Base-by-base conservation (phyloP, 1,139 yeast species). In the Waltiozyma sp. region DNA sequence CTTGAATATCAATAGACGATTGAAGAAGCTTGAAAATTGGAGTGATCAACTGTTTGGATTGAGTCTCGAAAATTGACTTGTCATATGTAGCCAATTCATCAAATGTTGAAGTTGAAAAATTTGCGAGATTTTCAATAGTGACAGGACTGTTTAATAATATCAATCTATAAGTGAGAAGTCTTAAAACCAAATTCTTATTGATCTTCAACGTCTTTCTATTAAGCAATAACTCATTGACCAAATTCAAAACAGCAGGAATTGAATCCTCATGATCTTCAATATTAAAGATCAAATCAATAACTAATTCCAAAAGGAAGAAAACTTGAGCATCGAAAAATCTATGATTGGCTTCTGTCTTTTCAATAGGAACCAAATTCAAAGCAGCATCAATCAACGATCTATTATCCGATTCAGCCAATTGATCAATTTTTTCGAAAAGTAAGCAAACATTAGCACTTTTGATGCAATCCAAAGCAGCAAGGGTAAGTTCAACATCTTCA, bases 401-500 rank as follows among this genome's bases (percentile, higher is more conserved):
- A 5, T 43, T 46, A 21, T 41, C 39, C 2, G 34, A 43, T 2
- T 43, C 40, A 18, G 7, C 4, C 14, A 42, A 31, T 13, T 26
- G 37, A 2, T 35, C 38, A 2, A 43, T 14, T 15, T 49, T 50
- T 15, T 50, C 49, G 37, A 52, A 47, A 2, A 53, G 24, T 7
- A 44, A 45, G 19, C 38, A 36, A 10, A 53, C 39, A 31, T 52
- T 47, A 2, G 57, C 53, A 4, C 56, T 50, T 44, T 75, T 75
- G 43, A 88, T 70, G 57, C 96, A 89, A 52, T 89, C 95, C 45
- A 83, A 65, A 0, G 96, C 82, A 5, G 88, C 80, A 21, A 83
- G 62, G 0, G 97, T 84, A 2, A 87, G 75, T 49, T 88, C 96
- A 41, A 93, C 80, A 55, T 89, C 97, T 53, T 84, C 95, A 45